Percentiles rank a stretch among this genome's conserved stretches.
Evolutionary conservation across 768 basidiomycete species (phyloP).

Genomic region (Tephrocybe sp.): DNA sequence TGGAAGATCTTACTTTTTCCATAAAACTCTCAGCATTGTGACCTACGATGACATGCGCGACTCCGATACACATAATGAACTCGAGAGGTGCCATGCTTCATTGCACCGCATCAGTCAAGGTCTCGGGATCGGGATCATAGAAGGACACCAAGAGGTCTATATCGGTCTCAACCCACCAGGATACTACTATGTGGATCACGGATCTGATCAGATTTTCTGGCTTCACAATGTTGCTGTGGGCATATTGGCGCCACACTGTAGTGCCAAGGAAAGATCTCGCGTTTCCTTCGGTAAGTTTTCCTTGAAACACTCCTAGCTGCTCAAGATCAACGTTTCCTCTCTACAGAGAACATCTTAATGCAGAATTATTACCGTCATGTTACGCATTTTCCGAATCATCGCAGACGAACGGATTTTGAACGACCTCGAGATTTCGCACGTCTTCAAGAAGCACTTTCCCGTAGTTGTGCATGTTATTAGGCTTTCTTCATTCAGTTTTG

Average conservation of each 20-base stretch:
- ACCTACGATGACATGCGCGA: slow-evolving; percentile 3
- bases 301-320: neutral
- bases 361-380: neutral
- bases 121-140: neutral
- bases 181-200: neutral
- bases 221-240: neutral
- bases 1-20: neutral
- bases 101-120: neutral
- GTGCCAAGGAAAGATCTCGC: neutral
- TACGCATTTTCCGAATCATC: neutral
- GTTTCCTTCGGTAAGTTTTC: neutral
- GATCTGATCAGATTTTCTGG: neutral
- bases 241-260: neutral
- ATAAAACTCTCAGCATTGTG: neutral
- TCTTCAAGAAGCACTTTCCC: neutral
- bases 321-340: neutral
- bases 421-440: neutral
- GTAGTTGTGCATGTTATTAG: neutral
- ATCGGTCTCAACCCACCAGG: slow-evolving; percentile 1
- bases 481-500: neutral
- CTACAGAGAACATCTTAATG: neutral
- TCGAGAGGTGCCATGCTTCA: neutral
- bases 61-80: neutral
- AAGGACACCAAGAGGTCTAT: neutral
- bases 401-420: neutral